Evolutionary conservation across 2,329 filamentous ascomycete genomes (phyloP), one percentile per base, ranked within the genome.

Genomic region (Talaromyces sp.): DNA sequence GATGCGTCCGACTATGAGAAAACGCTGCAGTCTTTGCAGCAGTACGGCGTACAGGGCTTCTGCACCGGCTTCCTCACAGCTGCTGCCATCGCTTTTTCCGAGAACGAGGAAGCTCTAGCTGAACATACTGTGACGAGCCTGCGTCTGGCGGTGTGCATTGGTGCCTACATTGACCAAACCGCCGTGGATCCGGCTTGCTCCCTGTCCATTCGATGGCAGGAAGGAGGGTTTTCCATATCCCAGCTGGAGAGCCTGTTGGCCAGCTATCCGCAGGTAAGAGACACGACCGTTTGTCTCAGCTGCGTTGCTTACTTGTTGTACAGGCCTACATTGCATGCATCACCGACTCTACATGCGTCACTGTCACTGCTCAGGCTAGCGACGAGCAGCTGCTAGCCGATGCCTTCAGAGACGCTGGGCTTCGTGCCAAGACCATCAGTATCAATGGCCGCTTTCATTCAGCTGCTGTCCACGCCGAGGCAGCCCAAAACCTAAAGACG

Each of bases 41-140:
- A 54, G 19, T 19, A 58, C 24, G 70, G 64, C 41, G 66, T 67
- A 1, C 56, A 72, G 0, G 77, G 78, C 0, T 73, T 79, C 57
- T 80, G 78, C 41, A 72, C 70, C 0, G 77, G 78, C 0, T 56
- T 79, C 1, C 56, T 80, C 12, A 70, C 63, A 46, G 74, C 78
- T 11, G 59, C 73, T 14, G 74, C 75, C 0, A 72, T 77, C 1
- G 65, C 75, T 0, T 67, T 69, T 61, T 65, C 73, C 8, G 3
- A 32, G 1, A 71, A 64, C 29, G 54, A 59, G 2, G 51, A 60
- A 0, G 65, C 77, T 1, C 65, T 80, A 14, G 54, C 68, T 24
- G 57, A 65, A 3, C 69, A 76, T 61, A 74, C 72, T 0, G 70
- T 74, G 2, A 69, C 65, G 0, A 77, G 77, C 0, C 35, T 80